These are phyloP conservation scores for Termitomyces sp. DNA, from an alignment of 768 basidiomycete species.

Conservation along the genomic window DNA sequence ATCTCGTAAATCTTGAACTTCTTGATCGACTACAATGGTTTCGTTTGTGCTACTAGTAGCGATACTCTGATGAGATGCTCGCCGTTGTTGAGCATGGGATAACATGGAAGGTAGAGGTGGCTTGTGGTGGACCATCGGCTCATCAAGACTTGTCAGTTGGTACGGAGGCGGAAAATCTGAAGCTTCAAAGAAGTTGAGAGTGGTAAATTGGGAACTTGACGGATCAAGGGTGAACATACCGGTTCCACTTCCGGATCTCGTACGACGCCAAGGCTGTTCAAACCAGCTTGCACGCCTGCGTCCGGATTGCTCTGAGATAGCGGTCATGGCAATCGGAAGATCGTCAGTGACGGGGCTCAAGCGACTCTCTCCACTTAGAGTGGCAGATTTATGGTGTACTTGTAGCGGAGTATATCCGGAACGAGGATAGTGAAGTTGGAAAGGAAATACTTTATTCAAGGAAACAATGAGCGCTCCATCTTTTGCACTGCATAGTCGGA, in stretches of 20 bases:
- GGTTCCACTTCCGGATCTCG: background rate
- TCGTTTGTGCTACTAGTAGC: background rate
- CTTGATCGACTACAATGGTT: background rate
- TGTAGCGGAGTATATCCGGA: background rate
- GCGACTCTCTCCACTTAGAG: background rate
- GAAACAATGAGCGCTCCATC: background rate
- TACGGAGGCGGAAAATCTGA: background rate
- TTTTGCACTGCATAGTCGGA: background rate
- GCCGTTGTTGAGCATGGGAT: background rate
- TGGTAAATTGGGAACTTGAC: background rate
- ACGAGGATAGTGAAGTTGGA: background rate
- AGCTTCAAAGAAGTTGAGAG: too few species aligned
- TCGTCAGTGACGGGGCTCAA: background rate
- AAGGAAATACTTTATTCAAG: background rate
- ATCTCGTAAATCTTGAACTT: background rate
- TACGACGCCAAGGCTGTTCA: background rate
- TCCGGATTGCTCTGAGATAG: background rate
- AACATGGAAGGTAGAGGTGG: background rate
- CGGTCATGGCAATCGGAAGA: background rate
- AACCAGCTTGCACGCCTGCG: background rate
- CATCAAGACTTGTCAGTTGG: background rate
- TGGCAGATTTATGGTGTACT: background rate
- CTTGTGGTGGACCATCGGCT: background rate
- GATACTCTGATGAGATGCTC: background rate
- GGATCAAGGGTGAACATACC: background rate